Evolutionary conservation across 176 grass and related monocot genomes (phyloP).

Genomic region (Themeda triandra): DNA sequence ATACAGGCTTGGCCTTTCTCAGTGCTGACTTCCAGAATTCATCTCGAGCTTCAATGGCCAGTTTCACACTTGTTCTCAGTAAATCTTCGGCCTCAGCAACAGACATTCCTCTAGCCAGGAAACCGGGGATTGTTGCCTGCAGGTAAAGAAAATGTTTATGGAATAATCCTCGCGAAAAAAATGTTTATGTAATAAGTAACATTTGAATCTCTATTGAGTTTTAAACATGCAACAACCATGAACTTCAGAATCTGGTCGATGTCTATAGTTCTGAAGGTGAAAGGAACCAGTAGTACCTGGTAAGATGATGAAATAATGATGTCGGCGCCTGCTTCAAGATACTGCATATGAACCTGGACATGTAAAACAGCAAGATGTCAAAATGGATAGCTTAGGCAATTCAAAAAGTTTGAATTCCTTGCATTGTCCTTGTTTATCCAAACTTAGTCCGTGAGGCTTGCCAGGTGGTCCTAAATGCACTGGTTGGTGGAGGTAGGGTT

Average conservation of each 20-base stretch:
- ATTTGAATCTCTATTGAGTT: not conserved
- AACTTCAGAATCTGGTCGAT: not conserved
- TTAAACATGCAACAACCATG: not conserved
- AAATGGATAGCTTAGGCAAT: not conserved
- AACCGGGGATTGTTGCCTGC: constrained; percentile 77
- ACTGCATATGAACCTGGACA: constrained; percentile 75
- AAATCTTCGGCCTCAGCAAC: constrained; percentile 53
- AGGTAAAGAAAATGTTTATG: not conserved
- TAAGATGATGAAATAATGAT: constrained; percentile 79
- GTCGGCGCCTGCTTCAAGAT: constrained; percentile 76
- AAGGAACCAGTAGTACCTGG: constrained; percentile 40
- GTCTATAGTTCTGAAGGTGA: not conserved
- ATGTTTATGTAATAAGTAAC: not conserved
- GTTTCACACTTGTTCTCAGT: constrained; percentile 50
- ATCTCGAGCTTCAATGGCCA: constrained; percentile 54
- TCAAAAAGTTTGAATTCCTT: not conserved
- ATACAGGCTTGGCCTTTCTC: constrained; percentile 32
- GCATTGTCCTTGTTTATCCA: not conserved
- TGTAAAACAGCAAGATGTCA: not conserved
- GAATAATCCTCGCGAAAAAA: no score
- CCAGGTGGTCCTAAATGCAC: not conserved
- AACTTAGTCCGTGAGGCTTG: not conserved
- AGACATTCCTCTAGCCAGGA: constrained; percentile 61
- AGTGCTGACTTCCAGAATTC: constrained; percentile 53
- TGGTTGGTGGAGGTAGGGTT: not conserved